Evolutionary conservation across 441 rosid species (phyloP).

Genomic region (Adansonia grandidieri): DNA sequence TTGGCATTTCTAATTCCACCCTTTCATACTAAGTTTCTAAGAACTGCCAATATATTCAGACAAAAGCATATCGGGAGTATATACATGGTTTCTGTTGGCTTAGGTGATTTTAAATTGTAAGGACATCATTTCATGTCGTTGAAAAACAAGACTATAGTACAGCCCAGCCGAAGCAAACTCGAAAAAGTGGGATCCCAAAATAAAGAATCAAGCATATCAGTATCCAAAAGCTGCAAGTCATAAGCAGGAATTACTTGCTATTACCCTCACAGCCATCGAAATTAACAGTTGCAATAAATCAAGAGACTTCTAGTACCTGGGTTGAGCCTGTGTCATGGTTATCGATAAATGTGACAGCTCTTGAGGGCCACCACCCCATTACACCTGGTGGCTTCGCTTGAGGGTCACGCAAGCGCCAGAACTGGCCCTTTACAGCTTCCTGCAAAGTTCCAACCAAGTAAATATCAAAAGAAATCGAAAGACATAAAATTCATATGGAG

Average conservation of each 20-base stretch:
- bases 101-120: background rate
- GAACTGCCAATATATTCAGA: background rate
- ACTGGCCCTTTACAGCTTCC: conserved; percentile 94
- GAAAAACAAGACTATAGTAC: background rate
- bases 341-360: conserved; percentile 88
- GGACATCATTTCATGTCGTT: conserved; percentile 9
- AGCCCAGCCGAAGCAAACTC: background rate
- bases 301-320: conserved; percentile 50
- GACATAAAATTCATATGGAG: background rate
- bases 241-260: conserved; percentile 20
- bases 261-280: conserved; percentile 8
- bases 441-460: conserved; percentile 31
- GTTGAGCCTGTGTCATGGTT: conserved; percentile 98
- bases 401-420: conserved; percentile 78
- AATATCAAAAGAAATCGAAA: background rate
- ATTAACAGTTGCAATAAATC: conserved; percentile 15
- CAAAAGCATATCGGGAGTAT: conserved; percentile 11
- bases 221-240: conserved; percentile 6
- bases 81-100: background rate
- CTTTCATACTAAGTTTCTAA: conserved; percentile 5
- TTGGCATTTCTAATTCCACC: background rate
- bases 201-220: background rate
- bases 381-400: conserved; percentile 94
- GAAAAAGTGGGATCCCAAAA: conserved; percentile 9
- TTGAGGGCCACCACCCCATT: conserved; percentile 97